Evolutionary conservation across 257 asterid species (phyloP).

Genomic region (Solanum sitiens): DNA sequence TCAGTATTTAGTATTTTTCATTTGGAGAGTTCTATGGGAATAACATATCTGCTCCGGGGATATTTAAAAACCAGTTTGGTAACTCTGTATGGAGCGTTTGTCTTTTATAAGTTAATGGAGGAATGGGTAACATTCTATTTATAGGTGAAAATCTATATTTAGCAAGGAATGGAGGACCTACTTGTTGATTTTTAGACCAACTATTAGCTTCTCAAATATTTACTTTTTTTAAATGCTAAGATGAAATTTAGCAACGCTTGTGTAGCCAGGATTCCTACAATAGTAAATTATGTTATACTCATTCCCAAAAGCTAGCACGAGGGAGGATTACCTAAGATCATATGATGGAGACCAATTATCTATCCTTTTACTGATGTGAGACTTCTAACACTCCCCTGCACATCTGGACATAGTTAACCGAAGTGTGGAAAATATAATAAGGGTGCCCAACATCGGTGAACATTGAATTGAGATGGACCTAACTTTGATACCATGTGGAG

Average conservation of each 20-base stretch:
- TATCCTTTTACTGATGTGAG: background rate
- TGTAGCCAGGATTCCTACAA: background rate
- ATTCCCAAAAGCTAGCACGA: background rate
- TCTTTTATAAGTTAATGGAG: background rate
- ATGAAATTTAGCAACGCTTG: background rate
- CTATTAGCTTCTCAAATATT: background rate
- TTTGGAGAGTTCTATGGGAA: background rate
- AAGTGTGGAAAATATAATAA: background rate
- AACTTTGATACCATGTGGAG: background rate
- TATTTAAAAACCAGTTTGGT: background rate
- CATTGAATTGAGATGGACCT: background rate
- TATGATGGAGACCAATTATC: background rate
- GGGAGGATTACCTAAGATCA: background rate
- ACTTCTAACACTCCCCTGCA: background rate
- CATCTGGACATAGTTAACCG: background rate
- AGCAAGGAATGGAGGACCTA: background rate
- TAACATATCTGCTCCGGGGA: background rate
- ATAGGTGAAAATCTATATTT: background rate
- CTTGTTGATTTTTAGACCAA: background rate
- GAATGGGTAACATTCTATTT: background rate
- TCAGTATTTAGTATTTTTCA: background rate
- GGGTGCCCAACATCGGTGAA: background rate
- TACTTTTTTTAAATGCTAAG: background rate
- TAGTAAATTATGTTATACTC: background rate
- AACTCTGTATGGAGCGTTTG: background rate